phyloP scores from a whole-genome alignment of 495 filamentous ascomycete species.

The Aspergillus hancockii region DNA sequence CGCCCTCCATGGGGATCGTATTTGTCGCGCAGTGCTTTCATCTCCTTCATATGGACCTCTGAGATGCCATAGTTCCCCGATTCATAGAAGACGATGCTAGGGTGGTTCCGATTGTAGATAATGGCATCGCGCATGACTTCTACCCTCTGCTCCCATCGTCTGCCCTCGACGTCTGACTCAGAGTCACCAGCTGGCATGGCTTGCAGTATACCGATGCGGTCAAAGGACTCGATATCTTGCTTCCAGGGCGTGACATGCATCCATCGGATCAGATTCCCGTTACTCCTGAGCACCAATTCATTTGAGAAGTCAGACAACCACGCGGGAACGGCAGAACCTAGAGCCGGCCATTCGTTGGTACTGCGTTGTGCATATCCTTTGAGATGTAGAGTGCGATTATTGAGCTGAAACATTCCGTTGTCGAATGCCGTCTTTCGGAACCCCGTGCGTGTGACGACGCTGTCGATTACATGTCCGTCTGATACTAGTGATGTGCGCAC shows the following conservation, averaged over 20 bases:
- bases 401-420: slow-evolving; percentile 9
- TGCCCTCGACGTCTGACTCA: slow-evolving; percentile 1
- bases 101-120: slow-evolving; percentile 16
- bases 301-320: slow-evolving; percentile 14
- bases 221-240: slow-evolving; percentile 13
- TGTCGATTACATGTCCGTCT: slow-evolving; percentile 1
- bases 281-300: slow-evolving; percentile 8
- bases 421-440: slow-evolving; percentile 15
- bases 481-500: not conserved
- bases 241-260: slow-evolving; percentile 16
- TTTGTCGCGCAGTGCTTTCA: slow-evolving; percentile 12
- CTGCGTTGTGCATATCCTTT: slow-evolving; percentile 11
- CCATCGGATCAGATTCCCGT: slow-evolving; percentile 15
- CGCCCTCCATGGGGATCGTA: slow-evolving; percentile 12
- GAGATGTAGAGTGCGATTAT: slow-evolving; percentile 9
- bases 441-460: slow-evolving; percentile 1
- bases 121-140: slow-evolving; percentile 16
- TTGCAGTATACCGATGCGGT: slow-evolving; percentile 11
- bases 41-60: slow-evolving; percentile 12
- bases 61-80: slow-evolving; percentile 9
- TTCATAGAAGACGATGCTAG: slow-evolving; percentile 13
- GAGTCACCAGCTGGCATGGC: slow-evolving; percentile 9
- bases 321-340: slow-evolving; percentile 10
- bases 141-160: slow-evolving; percentile 7
- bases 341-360: slow-evolving; percentile 14